Evolutionary conservation across 306 rosid genomes (phyloP), one percentile per base, ranked within the genome.

Genomic region (Astragalus glycyphyllos): DNA sequence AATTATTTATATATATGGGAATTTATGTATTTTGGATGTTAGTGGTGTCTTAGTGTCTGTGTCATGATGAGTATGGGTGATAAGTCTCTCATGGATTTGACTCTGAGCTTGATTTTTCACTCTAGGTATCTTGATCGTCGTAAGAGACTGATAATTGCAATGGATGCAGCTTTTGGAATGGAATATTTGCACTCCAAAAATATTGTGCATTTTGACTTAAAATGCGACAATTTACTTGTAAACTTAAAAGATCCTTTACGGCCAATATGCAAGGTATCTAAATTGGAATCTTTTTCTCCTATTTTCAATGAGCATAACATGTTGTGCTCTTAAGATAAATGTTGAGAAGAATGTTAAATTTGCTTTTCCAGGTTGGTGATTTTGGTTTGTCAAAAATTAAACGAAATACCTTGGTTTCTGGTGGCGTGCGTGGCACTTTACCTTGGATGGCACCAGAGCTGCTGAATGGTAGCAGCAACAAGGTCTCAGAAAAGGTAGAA

Each of bases 401-500:
- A 74, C 75, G 91, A 67, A 89, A 89, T 72, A 91, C 97, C 63
- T 79, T 91, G 73, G 97, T 91, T 68, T 85, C 97, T 17, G 97
- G 97, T 61, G 97, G 97, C 48, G 96, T 91, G 55, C 77, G 97
- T 47, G 97, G 97, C 13, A 91, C 97, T 49, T 86, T 91, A 8
- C 97, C 97, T 42, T 91, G 97, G 97, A 91, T 91, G 97, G 97
- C 97, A 64, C 96, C 97, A 46, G 97, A 89, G 65, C 82, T 91
- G 37, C 89, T 91, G 67, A 91, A 87, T 73, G 97, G 86, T 61
- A 82, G 93, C 79, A 91, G 97, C 76, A 91, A 83, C 81, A 91
- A 80, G 86, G 97, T 91, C 74, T 89, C 97, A 29, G 97, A 91
- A 80, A 91, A 91, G 97, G 97, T 91, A 78, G 13, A 71, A 12